Conservation (phyloP, 2,329 filamentous ascomycete species). For the Colletotrichum neosansevieriae region DNA sequence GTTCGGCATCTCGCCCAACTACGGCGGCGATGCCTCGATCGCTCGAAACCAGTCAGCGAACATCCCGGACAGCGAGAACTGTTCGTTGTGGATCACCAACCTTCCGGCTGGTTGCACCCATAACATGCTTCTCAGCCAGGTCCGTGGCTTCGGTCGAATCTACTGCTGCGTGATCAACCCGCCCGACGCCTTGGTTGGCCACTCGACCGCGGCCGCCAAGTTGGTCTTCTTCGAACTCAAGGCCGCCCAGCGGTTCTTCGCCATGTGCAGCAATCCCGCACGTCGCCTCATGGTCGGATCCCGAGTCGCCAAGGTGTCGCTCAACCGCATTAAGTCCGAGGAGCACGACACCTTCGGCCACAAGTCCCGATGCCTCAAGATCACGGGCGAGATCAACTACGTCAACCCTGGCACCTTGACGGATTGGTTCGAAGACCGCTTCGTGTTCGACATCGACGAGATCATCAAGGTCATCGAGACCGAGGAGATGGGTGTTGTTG, state of each 20-base stretch:
- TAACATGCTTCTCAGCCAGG: slow-evolving; percentile 56
- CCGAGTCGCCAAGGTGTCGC: slow-evolving; percentile 53
- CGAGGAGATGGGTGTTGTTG: slow-evolving; percentile 51
- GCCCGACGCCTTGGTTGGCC: slow-evolving; percentile 52
- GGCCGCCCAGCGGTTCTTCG: slow-evolving; percentile 52
- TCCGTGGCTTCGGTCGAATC: slow-evolving; percentile 62
- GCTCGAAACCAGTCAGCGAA: slow-evolving; percentile 54
- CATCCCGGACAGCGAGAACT: slow-evolving; percentile 58
- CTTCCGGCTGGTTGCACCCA: slow-evolving; percentile 59
- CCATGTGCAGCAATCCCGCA: slow-evolving; percentile 36
- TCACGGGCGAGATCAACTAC: slow-evolving; percentile 58
- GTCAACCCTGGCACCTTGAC: slow-evolving; percentile 57
- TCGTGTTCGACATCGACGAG: slow-evolving; percentile 62
- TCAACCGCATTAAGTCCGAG: slow-evolving; percentile 62
- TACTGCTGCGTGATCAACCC: slow-evolving; percentile 65
- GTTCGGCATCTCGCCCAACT: slow-evolving; percentile 49
- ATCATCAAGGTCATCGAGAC: slow-evolving; percentile 49
- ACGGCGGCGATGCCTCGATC: slow-evolving; percentile 53
- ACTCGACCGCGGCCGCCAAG: slow-evolving; percentile 58
- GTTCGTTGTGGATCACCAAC: slow-evolving; percentile 65
- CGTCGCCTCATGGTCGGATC: slow-evolving; percentile 53
- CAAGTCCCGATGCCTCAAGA: slow-evolving; percentile 62
- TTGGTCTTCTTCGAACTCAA: slow-evolving; percentile 61
- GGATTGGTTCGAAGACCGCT: slow-evolving; percentile 55
- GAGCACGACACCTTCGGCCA: slow-evolving; percentile 44